Evolutionary conservation across 1,284 basidiomycete genomes (phyloP), one percentile per base, ranked within the genome.

Genomic region (Farysia itapuensis): DNA sequence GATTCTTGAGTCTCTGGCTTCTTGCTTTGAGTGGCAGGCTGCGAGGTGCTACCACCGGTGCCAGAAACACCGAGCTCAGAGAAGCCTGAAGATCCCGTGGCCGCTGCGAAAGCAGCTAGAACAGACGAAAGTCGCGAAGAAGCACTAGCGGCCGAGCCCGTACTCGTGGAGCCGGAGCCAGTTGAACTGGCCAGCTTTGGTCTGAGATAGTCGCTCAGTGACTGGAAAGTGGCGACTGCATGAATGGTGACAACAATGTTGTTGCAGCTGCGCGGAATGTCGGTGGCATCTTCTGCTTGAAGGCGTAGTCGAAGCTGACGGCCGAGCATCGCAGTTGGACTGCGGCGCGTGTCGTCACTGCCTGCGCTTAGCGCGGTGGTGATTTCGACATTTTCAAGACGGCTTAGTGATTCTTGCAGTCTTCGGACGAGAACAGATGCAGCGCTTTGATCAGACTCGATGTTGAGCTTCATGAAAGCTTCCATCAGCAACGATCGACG

Each of bases 21-120:
- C 78, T 86, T 88, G 24, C 85, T 88, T 61, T 86, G 89, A 20
- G 23, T 16, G n/a, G 26, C 26, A n/a, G n/a, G n/a, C 11, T n/a
- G 26, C 26, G 26, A 22, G 30, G 36, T 31, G 32, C 53, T 40
- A 38, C 39, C 34, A 29, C 36, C 33, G n/a, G 26, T 11, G 9
- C 25, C 25, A n/a, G 9, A 9, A 28, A 9, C 25, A 33, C 31
- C 31, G 15, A 52, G 48, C 32, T 56, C 45, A 8, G 52, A 48
- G 40, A 48, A 57, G 13, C 41, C 48, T 13, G 48, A 41, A n/a
- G 52, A 45, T 16, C 79, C 79, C 5, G 77, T 86, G 1, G 86
- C 85, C 4, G 78, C 79, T 4, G 90, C 86, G 38, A 95, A 82
- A 3, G 92, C 88, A 20, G 93, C 91, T 34, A 97, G 83, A 84